A percentile compares a stretch with the other conserved stretches of the same genome.
Evolutionary conservation across 83 land plant genomes (phyloP).

Genomic region (Thuja plicata): DNA sequence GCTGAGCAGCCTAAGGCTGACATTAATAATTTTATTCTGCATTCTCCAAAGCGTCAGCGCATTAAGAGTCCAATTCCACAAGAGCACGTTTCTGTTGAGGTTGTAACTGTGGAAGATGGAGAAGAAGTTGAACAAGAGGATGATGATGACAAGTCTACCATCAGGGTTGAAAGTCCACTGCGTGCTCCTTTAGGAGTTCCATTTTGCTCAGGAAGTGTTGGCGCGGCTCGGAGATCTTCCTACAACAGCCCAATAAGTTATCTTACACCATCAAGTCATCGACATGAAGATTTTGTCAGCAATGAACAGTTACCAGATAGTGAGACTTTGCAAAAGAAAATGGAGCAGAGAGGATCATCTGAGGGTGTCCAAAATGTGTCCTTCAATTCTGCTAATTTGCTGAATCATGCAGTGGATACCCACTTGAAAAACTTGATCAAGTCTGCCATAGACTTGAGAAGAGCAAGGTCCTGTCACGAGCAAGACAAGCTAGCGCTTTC

Average conservation of each 20-base stretch:
- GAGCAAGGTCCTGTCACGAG: conserved; percentile 42
- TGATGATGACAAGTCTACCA: conserved; percentile 10
- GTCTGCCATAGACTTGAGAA: conserved; percentile 44
- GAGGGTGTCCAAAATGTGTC: conserved; percentile 66
- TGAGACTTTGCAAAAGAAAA: conserved; percentile 46
- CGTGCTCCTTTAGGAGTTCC: conserved; percentile 76
- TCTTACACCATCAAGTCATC: conserved; percentile 12
- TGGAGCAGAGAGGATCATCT: conserved; percentile 54
- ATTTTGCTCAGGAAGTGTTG: conserved; percentile 56
- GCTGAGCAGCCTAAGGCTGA: conserved; percentile 46
- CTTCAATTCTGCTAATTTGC: conserved; percentile 47
- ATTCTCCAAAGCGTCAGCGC: conserved; percentile 26
- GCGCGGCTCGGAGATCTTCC: conserved; percentile 43
- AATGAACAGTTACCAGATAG: conserved; percentile 44
- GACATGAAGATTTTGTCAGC: conserved; percentile 17
- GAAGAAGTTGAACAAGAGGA: conserved; percentile 23
- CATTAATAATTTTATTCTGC: conserved; percentile 13
- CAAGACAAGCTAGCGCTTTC: conserved; percentile 11
- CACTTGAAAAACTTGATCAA: conserved; percentile 58
- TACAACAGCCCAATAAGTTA: conserved; percentile 19
- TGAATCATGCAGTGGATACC: conserved; percentile 62
- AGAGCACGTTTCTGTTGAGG: conserved; percentile 22
- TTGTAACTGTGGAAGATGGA: conserved; percentile 28
- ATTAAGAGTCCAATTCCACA: conserved; percentile 12
- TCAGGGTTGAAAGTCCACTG: conserved; percentile 34